phyloP scores from a whole-genome alignment of 352 stramenopile genomes.

The Globisporangium viniferum region DNA sequence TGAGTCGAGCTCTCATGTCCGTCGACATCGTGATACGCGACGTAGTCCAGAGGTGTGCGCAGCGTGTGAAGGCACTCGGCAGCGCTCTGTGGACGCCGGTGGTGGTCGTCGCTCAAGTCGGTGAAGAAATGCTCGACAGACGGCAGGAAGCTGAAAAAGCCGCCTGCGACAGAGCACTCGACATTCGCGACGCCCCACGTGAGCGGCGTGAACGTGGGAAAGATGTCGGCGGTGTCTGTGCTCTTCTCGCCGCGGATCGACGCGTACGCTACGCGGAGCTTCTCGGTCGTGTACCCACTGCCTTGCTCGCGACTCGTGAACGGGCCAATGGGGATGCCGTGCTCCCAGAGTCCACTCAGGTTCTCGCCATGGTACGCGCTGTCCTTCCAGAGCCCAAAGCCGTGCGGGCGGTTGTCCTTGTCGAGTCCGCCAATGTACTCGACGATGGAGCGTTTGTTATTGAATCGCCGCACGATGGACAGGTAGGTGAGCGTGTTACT shows the following conservation, averaged over 20 bases:
- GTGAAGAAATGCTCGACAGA: constrained; percentile 22
- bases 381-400: constrained; percentile 47
- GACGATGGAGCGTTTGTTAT: constrained; percentile 23
- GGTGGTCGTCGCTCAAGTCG: not conserved
- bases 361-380: constrained; percentile 50
- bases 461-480: constrained; percentile 11
- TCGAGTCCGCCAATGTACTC: constrained; percentile 44
- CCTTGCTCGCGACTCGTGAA: constrained; percentile 47
- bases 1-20: not conserved
- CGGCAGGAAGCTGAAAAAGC: constrained; percentile 27
- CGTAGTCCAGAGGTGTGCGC: constrained; percentile 24
- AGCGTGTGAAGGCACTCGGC: constrained; percentile 19
- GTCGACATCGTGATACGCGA: constrained; percentile 22
- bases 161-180: constrained; percentile 24
- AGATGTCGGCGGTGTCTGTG: constrained; percentile 12
- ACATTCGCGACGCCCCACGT: constrained; percentile 51
- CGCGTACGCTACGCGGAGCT: constrained; percentile 42
- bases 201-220: constrained; percentile 17
- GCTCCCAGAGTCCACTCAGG: constrained; percentile 38
- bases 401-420: constrained; percentile 37
- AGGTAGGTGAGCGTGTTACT: constrained; percentile 34
- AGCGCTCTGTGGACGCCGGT: constrained; percentile 15
- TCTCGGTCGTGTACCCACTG: constrained; percentile 40
- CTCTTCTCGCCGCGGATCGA: constrained; percentile 19
- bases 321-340: constrained; percentile 51